Evolutionary conservation across 179 eudicot species (phyloP).

Genomic region (Drosera spatulata): DNA sequence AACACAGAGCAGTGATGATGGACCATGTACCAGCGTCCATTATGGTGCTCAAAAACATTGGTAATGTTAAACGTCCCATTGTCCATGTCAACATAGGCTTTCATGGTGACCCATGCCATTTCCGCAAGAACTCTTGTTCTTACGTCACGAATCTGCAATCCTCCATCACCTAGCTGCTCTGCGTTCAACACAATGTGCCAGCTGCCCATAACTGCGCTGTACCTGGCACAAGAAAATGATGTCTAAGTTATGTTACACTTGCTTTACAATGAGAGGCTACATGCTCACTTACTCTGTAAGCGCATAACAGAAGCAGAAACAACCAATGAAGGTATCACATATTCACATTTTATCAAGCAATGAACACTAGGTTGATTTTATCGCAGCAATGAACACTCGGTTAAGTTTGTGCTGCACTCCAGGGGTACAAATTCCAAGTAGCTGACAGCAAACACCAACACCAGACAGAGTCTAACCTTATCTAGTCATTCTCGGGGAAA

Average conservation of each 20-base stretch:
- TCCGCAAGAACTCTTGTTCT: conserved; percentile 57
- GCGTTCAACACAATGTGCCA: conserved; percentile 75
- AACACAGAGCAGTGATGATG: conserved; percentile 1
- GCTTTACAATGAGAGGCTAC: no score
- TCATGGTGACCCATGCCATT: conserved; percentile 87
- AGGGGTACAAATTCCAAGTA: no score
- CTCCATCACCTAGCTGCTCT: conserved; percentile 43
- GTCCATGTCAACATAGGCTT: conserved; percentile 49
- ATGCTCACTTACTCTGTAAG: no score
- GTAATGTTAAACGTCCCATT: conserved; percentile 38
- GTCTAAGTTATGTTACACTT: neutral
- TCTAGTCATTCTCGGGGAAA: no score
- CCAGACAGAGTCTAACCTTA: no score
- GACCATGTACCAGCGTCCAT: conserved; percentile 58
- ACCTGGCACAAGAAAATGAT: conserved; percentile 23
- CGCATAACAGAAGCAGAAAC: no score
- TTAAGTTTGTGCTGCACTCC: no score
- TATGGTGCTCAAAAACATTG: conserved; percentile 63
- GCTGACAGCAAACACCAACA: no score
- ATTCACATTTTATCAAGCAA: no score
- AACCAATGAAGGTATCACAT: no score
- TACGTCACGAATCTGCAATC: conserved; percentile 64
- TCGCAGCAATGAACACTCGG: no score
- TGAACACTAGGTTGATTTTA: no score
- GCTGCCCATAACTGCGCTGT: conserved; percentile 69